Base-by-base conservation (phyloP, 2,329 filamentous ascomycete genomes). In the Sphaerostilbella broomeana region DNA sequence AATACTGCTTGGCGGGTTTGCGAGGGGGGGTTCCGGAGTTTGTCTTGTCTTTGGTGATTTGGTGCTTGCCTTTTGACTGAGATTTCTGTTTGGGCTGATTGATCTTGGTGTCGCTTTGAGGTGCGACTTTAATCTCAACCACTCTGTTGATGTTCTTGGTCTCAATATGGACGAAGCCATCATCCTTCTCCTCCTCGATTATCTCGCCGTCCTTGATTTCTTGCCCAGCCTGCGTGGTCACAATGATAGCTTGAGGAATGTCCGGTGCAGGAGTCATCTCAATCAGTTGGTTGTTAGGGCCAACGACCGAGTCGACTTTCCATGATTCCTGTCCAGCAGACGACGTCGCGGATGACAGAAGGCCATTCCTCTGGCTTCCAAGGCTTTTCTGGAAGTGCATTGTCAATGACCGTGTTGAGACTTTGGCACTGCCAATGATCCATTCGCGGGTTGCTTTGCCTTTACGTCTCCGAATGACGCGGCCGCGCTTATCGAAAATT, bases 351-450 rank as follows among this genome's bases (percentile, higher is more conserved):
- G 38, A 20, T 25, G 35, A 16, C 13, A 40, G 38, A 20, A 26
- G 34, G 20, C 21, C 38, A 13, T 41, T 36, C 33, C 38, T 35
- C 13, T 41, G 35, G n/a, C n/a, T n/a, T 15, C 26, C 26, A 21
- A 41, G 38, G 31, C 36, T 31, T 24, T 41, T 35, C 20, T 33
- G 31, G 15, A 35, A 30, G 33, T 43, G 29, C 25, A 18, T 38
- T 18, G 34, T 38, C 3, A 38, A 12, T 17, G 41, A 22, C 11
- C 36, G 41, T 6, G 41, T 30, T 2, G 41, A 39, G 16, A 43
- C 16, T 32, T 35, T 43, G 41, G 35, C 41, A 27, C 25, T 35
- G 13, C 41, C 41, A 18, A 43, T 31, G 6, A 43, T 30, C 41
- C 41, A 43, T 19, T 43, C 41, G 2, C 29, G 29, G 12, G 18